These are phyloP conservation scores for Filobasidium floriforme DNA, from an alignment of 768 basidiomycete genomes.

Conservation along the genomic window DNA sequence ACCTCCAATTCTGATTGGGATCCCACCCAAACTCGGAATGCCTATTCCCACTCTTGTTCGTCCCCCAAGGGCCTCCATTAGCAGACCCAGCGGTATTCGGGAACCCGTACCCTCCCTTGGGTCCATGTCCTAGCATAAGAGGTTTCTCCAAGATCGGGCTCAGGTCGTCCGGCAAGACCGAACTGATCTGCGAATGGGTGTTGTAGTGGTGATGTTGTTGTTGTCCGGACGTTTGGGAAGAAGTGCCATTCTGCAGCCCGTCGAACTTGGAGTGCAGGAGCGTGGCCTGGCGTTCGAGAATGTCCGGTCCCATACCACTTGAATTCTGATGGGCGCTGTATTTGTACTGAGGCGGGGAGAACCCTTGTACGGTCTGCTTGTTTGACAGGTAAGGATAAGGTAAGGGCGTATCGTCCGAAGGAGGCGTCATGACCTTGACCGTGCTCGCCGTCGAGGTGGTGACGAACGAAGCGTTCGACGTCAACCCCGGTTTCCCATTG, in stretches of 20 bases:
- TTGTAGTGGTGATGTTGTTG: not conserved
- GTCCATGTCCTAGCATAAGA: constrained; percentile 5
- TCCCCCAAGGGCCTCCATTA: constrained; percentile 2
- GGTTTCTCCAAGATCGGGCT: constrained; percentile 20
- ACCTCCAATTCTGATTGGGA: constrained; percentile 59
- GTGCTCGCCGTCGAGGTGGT: constrained; percentile 1
- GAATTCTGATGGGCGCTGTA: not conserved
- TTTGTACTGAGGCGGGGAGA: not conserved
- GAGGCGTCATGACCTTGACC: not conserved
- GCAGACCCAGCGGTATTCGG: constrained; percentile 9
- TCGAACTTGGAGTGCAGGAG: constrained; percentile 7
- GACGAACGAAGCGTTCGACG: constrained; percentile 8
- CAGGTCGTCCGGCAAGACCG: constrained; percentile 14
- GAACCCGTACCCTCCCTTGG: constrained; percentile 9
- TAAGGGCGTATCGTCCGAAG: not conserved
- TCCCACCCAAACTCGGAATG: constrained; percentile 91
- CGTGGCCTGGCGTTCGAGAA: not conserved
- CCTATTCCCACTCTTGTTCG: constrained; percentile 32
- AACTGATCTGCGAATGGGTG: not conserved
- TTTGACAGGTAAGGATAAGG: not conserved
- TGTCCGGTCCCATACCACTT: not conserved
- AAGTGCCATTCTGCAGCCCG: not conserved
- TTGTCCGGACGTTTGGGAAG: not conserved
- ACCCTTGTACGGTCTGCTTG: not conserved
- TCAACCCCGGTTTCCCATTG: not conserved